A percentile compares a stretch with the other conserved stretches of the same genome.
These are phyloP conservation scores for Millerozyma acaciae DNA, from an alignment of 805 yeast genomes.

Conservation along the genomic window DNA sequence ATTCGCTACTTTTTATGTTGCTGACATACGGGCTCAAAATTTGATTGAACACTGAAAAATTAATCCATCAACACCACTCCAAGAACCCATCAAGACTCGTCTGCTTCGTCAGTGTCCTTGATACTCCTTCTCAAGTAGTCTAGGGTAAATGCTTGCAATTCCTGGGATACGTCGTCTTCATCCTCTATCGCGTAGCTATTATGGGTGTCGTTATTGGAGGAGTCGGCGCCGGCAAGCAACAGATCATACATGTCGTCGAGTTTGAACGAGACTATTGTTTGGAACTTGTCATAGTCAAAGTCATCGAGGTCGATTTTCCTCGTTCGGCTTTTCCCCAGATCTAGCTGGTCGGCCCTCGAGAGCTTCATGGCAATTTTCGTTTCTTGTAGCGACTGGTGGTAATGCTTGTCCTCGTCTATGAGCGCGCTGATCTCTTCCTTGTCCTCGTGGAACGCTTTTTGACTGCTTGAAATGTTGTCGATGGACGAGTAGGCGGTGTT, in stretches of 20 bases:
- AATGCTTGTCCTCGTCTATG: constrained; percentile 31
- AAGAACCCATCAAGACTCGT: constrained; percentile 1
- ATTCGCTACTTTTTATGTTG: too few species aligned
- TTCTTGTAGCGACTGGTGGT: constrained; percentile 20
- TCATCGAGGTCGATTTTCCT: constrained; percentile 11
- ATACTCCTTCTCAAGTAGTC: constrained; percentile 29
- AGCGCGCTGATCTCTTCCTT: constrained; percentile 34
- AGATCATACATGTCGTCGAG: constrained; percentile 19
- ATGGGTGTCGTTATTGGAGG: constrained; percentile 3
- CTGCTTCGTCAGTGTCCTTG: constrained; percentile 12
- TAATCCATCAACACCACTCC: too few species aligned
- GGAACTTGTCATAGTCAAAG: constrained; percentile 26
- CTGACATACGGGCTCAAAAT: too few species aligned
- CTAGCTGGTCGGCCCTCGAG: constrained; percentile 5
- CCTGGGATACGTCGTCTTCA: constrained; percentile 18
- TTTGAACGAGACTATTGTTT: constrained; percentile 16
- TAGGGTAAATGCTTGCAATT: constrained; percentile 21
- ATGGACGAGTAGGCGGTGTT: constrained; percentile 36
- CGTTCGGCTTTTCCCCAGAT: not conserved
- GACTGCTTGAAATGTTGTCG: constrained; percentile 34
- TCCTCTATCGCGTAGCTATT: constrained; percentile 6
- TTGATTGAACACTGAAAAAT: too few species aligned
- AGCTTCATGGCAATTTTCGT: constrained; percentile 16
- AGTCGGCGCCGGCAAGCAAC: constrained; percentile 2
- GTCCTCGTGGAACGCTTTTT: constrained; percentile 39